Percentiles rank a stretch among this genome's conserved stretches.
Conservation (phyloP, 352 stramenopile genomes). For the Pythium phragmiticola region DNA sequence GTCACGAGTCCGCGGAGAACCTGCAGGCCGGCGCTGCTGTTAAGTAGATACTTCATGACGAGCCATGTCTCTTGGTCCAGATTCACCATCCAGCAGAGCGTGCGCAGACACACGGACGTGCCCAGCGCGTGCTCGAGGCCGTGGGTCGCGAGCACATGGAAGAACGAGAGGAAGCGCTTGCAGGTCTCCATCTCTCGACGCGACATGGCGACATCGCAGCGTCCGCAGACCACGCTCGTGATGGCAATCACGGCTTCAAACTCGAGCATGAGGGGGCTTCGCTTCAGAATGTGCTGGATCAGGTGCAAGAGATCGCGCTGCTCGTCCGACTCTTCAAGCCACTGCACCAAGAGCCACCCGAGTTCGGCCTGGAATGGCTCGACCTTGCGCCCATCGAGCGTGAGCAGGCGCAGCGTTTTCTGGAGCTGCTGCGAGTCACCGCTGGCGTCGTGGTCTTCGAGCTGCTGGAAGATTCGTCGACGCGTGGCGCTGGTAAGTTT, state of each 20-base stretch:
- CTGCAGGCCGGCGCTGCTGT: slow-evolving; percentile 58
- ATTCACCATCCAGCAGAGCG: slow-evolving; percentile 84
- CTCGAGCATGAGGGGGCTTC: slow-evolving; percentile 54
- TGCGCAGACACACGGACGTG: slow-evolving; percentile 60
- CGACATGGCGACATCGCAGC: slow-evolving; percentile 71
- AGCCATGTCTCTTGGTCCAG: slow-evolving; percentile 82
- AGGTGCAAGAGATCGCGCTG: slow-evolving; percentile 70
- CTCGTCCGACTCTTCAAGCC: slow-evolving; percentile 80
- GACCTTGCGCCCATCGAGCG: slow-evolving; percentile 59
- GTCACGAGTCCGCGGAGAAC: slow-evolving; percentile 67
- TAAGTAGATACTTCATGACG: slow-evolving; percentile 78
- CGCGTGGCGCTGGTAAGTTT: slow-evolving; percentile 43
- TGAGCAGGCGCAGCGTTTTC: slow-evolving; percentile 61
- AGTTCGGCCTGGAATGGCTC: slow-evolving; percentile 71
- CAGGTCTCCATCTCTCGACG: slow-evolving; percentile 73
- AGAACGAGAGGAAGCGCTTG: slow-evolving; percentile 71
- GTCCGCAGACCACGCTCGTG: slow-evolving; percentile 59
- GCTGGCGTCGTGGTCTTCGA: slow-evolving; percentile 44
- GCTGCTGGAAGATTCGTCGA: slow-evolving; percentile 50
- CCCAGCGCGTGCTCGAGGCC: slow-evolving; percentile 60
- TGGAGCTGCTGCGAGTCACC: slow-evolving; percentile 65
- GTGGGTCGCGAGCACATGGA: slow-evolving; percentile 65
- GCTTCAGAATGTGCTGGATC: slow-evolving; percentile 72
- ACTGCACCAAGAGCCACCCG: slow-evolving; percentile 69
- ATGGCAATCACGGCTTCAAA: slow-evolving; percentile 70